A percentile compares a stretch with the other conserved stretches of the same genome.
phyloP scores from a whole-genome alignment of 208 protist genomes.

The Leishmania tarentolae region DNA sequence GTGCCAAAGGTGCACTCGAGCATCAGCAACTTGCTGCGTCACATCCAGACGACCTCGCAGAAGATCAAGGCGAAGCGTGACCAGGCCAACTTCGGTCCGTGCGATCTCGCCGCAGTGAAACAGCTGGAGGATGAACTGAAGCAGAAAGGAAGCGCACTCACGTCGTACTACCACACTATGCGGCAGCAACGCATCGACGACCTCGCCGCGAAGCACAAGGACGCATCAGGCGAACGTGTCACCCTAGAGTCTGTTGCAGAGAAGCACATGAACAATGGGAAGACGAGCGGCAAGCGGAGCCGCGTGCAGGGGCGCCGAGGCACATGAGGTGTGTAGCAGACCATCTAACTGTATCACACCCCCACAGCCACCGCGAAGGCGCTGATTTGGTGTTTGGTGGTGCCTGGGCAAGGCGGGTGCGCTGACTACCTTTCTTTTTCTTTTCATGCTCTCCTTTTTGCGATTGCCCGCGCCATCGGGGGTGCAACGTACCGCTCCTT shows the following conservation, averaged over 20 bases:
- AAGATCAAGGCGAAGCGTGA: slow-evolving; percentile 73
- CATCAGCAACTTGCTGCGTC: slow-evolving; percentile 72
- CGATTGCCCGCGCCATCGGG: background rate
- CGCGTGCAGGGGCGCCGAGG: background rate
- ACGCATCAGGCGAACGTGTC: slow-evolving; percentile 52
- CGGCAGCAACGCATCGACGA: slow-evolving; percentile 79
- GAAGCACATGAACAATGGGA: slow-evolving; percentile 32
- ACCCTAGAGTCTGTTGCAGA: slow-evolving; percentile 73
- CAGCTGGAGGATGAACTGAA: slow-evolving; percentile 80
- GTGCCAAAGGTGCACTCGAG: slow-evolving; percentile 80
- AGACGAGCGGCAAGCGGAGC: slow-evolving; percentile 32
- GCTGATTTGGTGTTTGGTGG: too few species aligned
- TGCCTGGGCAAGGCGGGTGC: background rate
- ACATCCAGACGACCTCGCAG: slow-evolving; percentile 74
- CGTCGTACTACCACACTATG: slow-evolving; percentile 68
- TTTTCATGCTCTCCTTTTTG: too few species aligned
- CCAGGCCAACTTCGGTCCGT: slow-evolving; percentile 77
- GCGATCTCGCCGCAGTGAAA: slow-evolving; percentile 78
- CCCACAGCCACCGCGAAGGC: background rate
- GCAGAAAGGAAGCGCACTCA: slow-evolving; percentile 53
- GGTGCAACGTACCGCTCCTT: background rate
- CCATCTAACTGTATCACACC: background rate
- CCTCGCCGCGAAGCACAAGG: slow-evolving; percentile 70
- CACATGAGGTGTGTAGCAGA: slow-evolving; percentile 14
- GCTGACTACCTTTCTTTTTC: background rate